Evolutionary conservation across 106 monocot species (phyloP).

Genomic region (Acorus calamus): DNA sequence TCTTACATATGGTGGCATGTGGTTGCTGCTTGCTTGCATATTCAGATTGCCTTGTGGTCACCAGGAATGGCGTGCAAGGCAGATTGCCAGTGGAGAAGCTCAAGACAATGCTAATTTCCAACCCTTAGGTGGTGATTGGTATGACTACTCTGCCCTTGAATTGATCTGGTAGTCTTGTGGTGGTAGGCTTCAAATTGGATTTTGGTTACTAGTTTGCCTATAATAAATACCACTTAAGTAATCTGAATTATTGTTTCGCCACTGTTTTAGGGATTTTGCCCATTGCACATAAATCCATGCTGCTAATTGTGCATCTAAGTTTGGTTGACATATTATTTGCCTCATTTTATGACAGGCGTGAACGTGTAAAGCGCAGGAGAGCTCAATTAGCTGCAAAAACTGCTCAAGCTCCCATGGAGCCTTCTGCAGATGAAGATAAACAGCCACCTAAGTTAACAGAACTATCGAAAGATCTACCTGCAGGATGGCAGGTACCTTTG

Average conservation of each 20-base stretch:
- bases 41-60: neutral
- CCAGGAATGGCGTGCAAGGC: constrained; percentile 71
- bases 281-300: neutral
- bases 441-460: constrained; percentile 50
- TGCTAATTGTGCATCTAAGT: neutral
- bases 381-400: constrained; percentile 17
- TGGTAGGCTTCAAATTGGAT: no score
- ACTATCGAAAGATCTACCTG: constrained; percentile 74
- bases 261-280: neutral
- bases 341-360: constrained; percentile 37
- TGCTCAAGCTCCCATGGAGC: constrained; percentile 15
- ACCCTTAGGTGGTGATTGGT: constrained; percentile 95
- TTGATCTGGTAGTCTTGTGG: no score
- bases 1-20: neutral
- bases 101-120: constrained; percentile 93
- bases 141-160: constrained; percentile 4
- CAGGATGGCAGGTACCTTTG: constrained; percentile 77
- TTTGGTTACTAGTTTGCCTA: neutral
- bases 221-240: neutral
- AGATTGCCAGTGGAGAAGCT: constrained; percentile 83
- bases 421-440: constrained; percentile 29
- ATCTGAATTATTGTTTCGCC: neutral
- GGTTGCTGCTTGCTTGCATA: neutral
- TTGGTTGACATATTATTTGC: neutral
- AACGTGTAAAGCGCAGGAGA: constrained; percentile 71